Evolutionary conservation across 2,329 filamentous ascomycete species (phyloP).

Genomic region (Colletotrichum sp.): DNA sequence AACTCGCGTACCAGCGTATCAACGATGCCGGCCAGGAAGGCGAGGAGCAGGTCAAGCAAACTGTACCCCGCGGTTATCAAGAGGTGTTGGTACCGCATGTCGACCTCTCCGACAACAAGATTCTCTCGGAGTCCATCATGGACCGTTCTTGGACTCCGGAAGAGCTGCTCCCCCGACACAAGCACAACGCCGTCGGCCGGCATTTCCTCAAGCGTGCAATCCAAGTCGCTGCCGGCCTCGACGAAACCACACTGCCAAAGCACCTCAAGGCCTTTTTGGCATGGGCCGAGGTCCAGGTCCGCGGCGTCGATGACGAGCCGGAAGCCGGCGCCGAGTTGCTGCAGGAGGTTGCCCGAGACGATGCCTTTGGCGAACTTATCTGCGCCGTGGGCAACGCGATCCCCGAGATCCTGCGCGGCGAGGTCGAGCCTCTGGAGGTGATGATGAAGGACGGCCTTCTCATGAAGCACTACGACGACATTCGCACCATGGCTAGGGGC

Average conservation of each 20-base stretch:
- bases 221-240: background rate
- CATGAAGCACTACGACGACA: background rate
- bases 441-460: background rate
- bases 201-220: background rate
- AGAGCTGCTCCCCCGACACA: background rate
- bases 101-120: background rate
- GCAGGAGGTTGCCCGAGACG: background rate
- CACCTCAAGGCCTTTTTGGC: background rate
- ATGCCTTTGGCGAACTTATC: background rate
- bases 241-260: background rate
- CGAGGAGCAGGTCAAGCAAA: background rate
- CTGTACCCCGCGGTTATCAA: background rate
- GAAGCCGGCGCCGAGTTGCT: background rate
- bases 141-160: background rate
- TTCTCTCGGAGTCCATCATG: background rate
- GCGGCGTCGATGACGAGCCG: background rate
- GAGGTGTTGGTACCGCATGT: background rate
- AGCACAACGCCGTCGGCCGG: background rate
- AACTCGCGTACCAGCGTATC: background rate
- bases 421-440: background rate
- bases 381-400: background rate
- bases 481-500: background rate
- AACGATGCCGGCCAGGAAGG: background rate
- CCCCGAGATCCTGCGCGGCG: background rate
- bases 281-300: background rate